A percentile compares a stretch with the other conserved stretches of the same genome.
These are phyloP conservation scores for Ambrosia artemisiifolia DNA, from an alignment of 129 eudicot genomes.

Conservation along the genomic window DNA sequence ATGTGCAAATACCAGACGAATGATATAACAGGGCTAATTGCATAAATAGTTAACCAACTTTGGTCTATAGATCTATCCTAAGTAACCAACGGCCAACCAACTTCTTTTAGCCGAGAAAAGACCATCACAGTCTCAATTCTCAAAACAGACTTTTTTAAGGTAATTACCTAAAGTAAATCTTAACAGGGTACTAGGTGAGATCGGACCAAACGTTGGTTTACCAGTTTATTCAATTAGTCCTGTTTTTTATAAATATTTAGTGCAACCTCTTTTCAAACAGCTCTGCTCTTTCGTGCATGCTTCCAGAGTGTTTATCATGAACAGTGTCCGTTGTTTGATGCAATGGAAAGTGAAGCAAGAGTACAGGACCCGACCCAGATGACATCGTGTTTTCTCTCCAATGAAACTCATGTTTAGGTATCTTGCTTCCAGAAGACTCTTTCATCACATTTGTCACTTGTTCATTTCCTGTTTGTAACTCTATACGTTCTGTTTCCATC, in stretches of 20 bases:
- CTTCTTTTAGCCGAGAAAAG: neutral
- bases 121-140: neutral
- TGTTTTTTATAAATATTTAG: neutral
- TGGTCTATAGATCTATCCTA: neutral
- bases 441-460: neutral
- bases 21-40: neutral
- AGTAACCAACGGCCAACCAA: neutral
- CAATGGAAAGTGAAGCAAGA: constrained; percentile 59
- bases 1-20: neutral
- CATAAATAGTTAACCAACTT: neutral
- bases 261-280: constrained; percentile 28
- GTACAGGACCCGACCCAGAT: constrained; percentile 58
- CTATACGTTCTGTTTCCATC: constrained; percentile 44
- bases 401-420: constrained; percentile 26
- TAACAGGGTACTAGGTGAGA: neutral
- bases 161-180: neutral
- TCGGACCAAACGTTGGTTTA: neutral
- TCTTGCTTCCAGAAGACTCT: constrained; percentile 24
- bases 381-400: constrained; percentile 51
- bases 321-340: constrained; percentile 28
- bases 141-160: neutral
- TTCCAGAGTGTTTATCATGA: constrained; percentile 10
- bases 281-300: constrained; percentile 3
- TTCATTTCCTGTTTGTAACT: constrained; percentile 29
- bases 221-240: constrained; percentile 2